These are phyloP conservation scores for Aspergillus sergii DNA, from an alignment of 2,329 filamentous ascomycete genomes.

Conservation along the genomic window DNA sequence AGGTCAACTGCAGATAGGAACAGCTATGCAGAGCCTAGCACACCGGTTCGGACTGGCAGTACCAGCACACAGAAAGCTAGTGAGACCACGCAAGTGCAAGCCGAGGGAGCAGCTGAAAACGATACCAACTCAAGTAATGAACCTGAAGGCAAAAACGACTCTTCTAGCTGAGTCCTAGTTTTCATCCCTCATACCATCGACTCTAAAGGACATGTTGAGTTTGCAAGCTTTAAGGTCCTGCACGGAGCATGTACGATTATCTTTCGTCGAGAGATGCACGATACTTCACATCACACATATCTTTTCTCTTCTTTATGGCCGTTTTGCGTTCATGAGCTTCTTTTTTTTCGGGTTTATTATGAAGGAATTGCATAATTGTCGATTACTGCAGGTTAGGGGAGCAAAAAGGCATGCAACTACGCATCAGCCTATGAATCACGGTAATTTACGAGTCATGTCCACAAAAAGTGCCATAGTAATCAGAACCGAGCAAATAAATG, in stretches of 20 bases:
- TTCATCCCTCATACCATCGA: background rate
- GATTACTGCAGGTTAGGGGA: background rate
- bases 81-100: background rate
- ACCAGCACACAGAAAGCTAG: background rate
- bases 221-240: background rate
- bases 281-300: background rate
- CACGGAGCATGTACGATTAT: background rate
- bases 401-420: background rate
- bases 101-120: conserved; percentile 1
- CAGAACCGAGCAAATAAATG: background rate
- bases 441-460: background rate
- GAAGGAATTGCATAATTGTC: background rate
- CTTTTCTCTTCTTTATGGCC: background rate
- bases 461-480: background rate
- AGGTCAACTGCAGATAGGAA: conserved; percentile 18
- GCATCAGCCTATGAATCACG: background rate
- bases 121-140: conserved; percentile 3
- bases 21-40: conserved; percentile 2
- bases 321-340: background rate
- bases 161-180: background rate
- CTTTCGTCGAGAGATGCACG: background rate
- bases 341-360: conserved; percentile 1
- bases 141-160: background rate
- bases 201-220: too few relatives aligned
- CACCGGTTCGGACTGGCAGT: background rate